Conservation (phyloP, 1,284 basidiomycete species). For the Cystobasidiaceae sp. region DNA sequence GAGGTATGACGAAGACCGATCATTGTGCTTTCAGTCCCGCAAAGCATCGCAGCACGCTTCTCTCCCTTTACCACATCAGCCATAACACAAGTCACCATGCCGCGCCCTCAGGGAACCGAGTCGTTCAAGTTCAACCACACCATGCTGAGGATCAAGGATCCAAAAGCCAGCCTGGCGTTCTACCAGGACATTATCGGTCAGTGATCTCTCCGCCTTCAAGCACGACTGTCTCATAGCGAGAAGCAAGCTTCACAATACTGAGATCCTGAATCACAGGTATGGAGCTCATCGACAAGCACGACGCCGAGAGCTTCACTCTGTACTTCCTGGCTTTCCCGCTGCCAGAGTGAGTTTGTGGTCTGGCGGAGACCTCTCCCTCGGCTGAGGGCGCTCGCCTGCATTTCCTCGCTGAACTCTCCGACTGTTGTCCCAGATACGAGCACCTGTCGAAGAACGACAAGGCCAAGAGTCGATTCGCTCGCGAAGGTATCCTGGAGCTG, state of each 20-base stretch:
- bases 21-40: too few relatives aligned
- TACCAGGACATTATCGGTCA: constrained; percentile 24
- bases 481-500: constrained; percentile 71
- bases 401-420: too few relatives aligned
- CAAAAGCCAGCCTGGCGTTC: constrained; percentile 30
- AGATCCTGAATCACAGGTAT: constrained; percentile 25
- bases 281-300: constrained; percentile 32
- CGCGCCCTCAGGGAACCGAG: constrained; percentile 21
- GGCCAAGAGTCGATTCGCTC: constrained; percentile 42
- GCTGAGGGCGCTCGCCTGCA: background rate
- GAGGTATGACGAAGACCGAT: too few relatives aligned
- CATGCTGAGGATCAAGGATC: constrained; percentile 31
- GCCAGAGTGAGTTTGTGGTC: constrained; percentile 16
- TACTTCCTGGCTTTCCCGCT: constrained; percentile 35
- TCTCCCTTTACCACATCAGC: constrained; percentile 1
- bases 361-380: too few relatives aligned
- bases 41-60: too few relatives aligned
- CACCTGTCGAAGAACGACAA: constrained; percentile 45
- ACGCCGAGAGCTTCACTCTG: constrained; percentile 26
- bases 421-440: constrained; percentile 38
- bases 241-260: too few relatives aligned
- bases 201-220: background rate
- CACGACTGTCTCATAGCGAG: background rate
- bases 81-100: constrained; percentile 23
- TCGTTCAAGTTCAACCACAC: constrained; percentile 31